These are phyloP conservation scores for Vicia faba DNA, from an alignment of 306 rosid species.

Conservation along the genomic window DNA sequence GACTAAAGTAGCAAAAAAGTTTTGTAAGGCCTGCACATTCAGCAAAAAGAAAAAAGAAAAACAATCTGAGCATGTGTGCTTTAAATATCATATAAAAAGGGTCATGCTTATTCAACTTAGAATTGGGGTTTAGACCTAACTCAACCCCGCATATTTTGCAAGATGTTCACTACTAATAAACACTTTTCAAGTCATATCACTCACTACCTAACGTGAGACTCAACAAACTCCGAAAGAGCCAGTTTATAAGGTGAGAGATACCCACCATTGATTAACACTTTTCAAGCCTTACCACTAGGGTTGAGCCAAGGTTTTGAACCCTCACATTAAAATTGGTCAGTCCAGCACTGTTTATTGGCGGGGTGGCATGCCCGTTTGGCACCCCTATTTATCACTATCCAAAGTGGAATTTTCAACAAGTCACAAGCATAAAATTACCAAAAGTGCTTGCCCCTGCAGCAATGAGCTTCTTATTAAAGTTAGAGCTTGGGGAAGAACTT, in stretches of 20 bases:
- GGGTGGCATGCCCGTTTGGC: too few relatives aligned
- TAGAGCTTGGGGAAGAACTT: slow-evolving; percentile 97
- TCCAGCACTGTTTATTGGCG: too few relatives aligned
- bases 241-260: neutral
- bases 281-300: neutral
- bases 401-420: neutral
- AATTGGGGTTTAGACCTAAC: slow-evolving; percentile 2
- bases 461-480: slow-evolving; percentile 85
- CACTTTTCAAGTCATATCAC: neutral
- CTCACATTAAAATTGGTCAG: too few relatives aligned
- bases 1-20: slow-evolving; percentile 88
- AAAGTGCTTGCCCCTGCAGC: slow-evolving; percentile 97
- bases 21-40: slow-evolving; percentile 78
- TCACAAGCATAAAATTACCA: slow-evolving; percentile 54
- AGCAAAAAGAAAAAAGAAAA: neutral
- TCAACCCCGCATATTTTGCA: neutral
- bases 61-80: slow-evolving; percentile 37
- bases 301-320: too few relatives aligned
- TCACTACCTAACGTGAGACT: neutral
- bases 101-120: slow-evolving; percentile 6
- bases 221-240: neutral
- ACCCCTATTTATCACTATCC: neutral
- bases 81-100: slow-evolving; percentile 24
- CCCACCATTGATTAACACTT: neutral
- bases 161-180: neutral